Evolutionary conservation across 2,329 filamentous ascomycete species (phyloP), one percentile per base, ranked within the genome.

Genomic region (Neofusicoccum sp.): DNA sequence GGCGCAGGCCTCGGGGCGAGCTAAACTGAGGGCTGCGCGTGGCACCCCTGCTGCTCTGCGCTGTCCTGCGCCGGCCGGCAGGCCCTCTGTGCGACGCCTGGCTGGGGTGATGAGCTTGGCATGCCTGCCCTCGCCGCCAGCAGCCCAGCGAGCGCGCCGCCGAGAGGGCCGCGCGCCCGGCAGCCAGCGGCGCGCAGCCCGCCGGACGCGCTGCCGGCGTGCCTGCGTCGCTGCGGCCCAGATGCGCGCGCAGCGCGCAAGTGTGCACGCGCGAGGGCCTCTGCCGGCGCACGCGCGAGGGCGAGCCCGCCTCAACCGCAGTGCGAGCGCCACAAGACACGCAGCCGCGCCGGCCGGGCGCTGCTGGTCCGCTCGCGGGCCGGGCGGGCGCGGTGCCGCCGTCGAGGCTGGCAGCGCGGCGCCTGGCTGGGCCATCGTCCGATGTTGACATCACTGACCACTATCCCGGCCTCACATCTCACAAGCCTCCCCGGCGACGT

Each of bases 401-500:
- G 8, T 24, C 2, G 9, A 30, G 43, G 24, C 31, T 16, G 49
- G 20, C 49, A 14, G 24, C 36, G n/a, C 24, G 38, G 36, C 26
- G 14, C 20, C 24, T 36, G 31, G 33, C 14, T 51, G 48, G 48
- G 48, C 33, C 26, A 24, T 41, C 24, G 34, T 38, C 51, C 14
- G 26, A n/a, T n/a, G n/a, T n/a, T n/a, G n/a, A n/a, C n/a, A 30
- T 56, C 38, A 56, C 51, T 56, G 51, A 43, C 51, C 26, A 43
- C 51, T 43, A 56, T 56, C 51, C 51, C 51, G 51, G 38, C 51
- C 51, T 56, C 51, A 56, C 51, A 8, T 56, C 51, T 56, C 51
- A 56, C 51, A 56, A 56, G 51, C 20, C 51, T 16, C 36, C 51
- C 26, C 51, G 33, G 36, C 51, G 51, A 56, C 51, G 51, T 56